phyloP scores from a whole-genome alignment of 2,329 filamentous ascomycete species.

The Cadophora sp. region DNA sequence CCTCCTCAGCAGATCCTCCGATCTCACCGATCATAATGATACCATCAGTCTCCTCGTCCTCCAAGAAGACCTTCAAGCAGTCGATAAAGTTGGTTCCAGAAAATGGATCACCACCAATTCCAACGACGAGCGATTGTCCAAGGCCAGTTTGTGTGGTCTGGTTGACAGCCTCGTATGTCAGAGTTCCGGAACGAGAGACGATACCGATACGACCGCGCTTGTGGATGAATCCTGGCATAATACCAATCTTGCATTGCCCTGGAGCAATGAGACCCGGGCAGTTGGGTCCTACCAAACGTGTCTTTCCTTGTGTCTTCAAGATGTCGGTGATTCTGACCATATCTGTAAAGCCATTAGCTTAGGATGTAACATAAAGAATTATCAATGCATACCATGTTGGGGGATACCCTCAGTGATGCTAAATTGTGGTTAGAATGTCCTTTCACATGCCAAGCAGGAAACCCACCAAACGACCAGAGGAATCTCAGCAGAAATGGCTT shows the following conservation, averaged over 20 bases:
- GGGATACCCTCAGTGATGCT: constrained; percentile 96
- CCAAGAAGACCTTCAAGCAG: constrained; percentile 95
- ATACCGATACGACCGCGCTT: constrained; percentile 99
- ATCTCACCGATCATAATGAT: constrained; percentile 99
- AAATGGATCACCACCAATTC: constrained; percentile 98
- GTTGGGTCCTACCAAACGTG: constrained; percentile 94
- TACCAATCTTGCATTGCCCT: constrained; percentile 99
- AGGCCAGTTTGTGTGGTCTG: constrained; percentile 97
- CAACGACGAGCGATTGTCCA: constrained; percentile 96
- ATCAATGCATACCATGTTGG: constrained; percentile 77
- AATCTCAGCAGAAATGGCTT: constrained; percentile 92
- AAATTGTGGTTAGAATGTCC: constrained; percentile 28
- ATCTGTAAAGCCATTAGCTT: constrained; percentile 59
- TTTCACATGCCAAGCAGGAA: constrained; percentile 30
- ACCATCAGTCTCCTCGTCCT: constrained; percentile 95
- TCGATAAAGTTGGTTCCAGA: constrained; percentile 99
- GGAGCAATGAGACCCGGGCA: constrained; percentile 96
- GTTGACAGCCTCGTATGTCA: constrained; percentile 99
- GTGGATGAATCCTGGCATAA: constrained; percentile 99
- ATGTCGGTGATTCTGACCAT: constrained; percentile 99
- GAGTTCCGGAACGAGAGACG: constrained; percentile 95
- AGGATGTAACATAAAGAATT: constrained; percentile 24
- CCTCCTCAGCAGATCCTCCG: constrained; percentile 95
- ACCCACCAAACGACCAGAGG: constrained; percentile 85
- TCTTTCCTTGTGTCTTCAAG: constrained; percentile 97